Conservation (phyloP, 1,284 basidiomycete genomes). For the Malassezia slooffiae region DNA sequence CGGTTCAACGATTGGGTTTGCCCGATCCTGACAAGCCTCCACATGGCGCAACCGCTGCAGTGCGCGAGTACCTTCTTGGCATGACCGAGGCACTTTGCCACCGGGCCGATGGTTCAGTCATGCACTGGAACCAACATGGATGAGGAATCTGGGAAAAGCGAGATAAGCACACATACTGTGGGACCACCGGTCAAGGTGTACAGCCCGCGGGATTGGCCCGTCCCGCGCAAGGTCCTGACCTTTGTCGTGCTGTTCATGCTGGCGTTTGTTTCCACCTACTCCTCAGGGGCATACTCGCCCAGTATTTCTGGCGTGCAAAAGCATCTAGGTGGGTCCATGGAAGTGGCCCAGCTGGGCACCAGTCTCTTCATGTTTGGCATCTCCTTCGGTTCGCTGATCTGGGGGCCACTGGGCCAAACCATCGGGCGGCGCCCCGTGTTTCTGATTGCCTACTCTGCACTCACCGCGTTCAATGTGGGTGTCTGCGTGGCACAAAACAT, state of each 20-base stretch:
- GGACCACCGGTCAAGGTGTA: too few species aligned
- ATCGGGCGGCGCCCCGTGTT: constrained; percentile 12
- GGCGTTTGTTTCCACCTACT: constrained; percentile 4
- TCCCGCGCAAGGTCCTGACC: constrained; percentile 1
- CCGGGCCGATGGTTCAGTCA: too few species aligned
- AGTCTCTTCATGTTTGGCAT: constrained; percentile 15
- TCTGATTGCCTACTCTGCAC: background rate
- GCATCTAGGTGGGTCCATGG: background rate
- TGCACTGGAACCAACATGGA: too few species aligned
- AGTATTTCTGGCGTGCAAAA: background rate
- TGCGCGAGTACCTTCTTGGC: too few species aligned
- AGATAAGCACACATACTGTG: too few species aligned
- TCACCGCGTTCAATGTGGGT: constrained; percentile 13
- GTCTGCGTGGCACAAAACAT: constrained; percentile 9
- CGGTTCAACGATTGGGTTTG: too few species aligned
- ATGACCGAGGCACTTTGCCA: too few species aligned
- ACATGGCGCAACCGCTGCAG: too few species aligned
- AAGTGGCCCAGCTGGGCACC: constrained; percentile 11
- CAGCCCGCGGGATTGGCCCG: constrained; percentile 8
- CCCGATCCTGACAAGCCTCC: too few species aligned
- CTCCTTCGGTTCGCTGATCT: constrained; percentile 4
- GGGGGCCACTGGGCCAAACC: constrained; percentile 13
- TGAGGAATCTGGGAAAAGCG: too few species aligned
- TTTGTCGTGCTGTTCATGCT: background rate
- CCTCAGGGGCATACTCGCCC: constrained; percentile 13